Base-by-base conservation (phyloP, 73 alveolate genomes). In the Tetrahymena thermophila region DNA sequence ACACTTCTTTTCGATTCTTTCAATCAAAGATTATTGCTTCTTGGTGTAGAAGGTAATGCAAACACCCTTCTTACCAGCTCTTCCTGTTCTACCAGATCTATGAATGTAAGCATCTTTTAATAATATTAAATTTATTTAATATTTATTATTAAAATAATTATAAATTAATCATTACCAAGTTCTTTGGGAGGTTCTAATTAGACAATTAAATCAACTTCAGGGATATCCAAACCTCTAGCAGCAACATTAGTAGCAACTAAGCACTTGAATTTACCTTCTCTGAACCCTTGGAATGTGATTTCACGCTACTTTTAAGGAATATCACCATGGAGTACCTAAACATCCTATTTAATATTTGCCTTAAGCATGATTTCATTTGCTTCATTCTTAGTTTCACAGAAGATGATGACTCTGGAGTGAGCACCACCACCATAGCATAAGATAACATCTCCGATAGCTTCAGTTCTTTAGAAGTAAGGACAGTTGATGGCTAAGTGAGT, bases 181-280 rank as follows among this genome's bases (percentile, higher is more conserved):
- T 99, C 99, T 96, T 98, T 96, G 34, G 99, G 99, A n/a, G 99
- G 99, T 84, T 99, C 99, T 50, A 98, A 97, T 94, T 99, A 98
- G 43, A 99, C 98, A 93, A 99, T 99, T 93, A 99, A 96, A 93
- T 98, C 99, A 9, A 99, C 99, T 35, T 98, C 97, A 15, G 99
- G 99, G 84, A 99, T 98, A 97, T 98, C 99, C 37, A 99, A 97
- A 17, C 99, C 99, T 93, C 99, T 97, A 35, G 99, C 96, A 21
- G 99, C 99, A 21, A 99, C 99, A 97, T 99, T 99, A 10, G 99
- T 99, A 10, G 99, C 99, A 10, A 99, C 99, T 55, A 99, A 98
- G 38, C 99, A 99, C 57, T 98, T 98, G 56, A 98, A 98, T 96
- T 99, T 98, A 25, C 99, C 93, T 99, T 99, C 58, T 98, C 96